Conservation (phyloP, 2,329 filamentous ascomycete species). For the Colletotrichum australisinense region DNA sequence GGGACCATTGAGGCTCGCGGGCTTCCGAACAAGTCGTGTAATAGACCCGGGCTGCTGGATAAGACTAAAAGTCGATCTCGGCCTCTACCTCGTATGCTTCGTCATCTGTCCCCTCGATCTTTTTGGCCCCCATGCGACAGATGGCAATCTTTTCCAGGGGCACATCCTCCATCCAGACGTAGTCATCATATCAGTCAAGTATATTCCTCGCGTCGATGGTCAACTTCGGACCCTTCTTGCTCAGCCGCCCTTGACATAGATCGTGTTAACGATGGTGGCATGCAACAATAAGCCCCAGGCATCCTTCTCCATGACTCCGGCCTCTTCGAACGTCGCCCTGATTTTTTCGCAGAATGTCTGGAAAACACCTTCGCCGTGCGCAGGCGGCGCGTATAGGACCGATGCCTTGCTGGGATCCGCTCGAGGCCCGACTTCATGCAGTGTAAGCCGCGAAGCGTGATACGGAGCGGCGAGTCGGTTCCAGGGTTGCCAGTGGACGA, state of each 20-base stretch:
- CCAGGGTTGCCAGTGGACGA: background rate
- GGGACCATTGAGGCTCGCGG: background rate
- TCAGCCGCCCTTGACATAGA: conserved; percentile 70
- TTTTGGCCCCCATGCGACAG: conserved; percentile 89
- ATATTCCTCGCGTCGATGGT: conserved; percentile 66
- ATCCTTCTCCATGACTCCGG: conserved; percentile 68
- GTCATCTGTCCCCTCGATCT: conserved; percentile 63
- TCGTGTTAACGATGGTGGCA: conserved; percentile 87
- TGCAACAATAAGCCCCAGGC: conserved; percentile 78
- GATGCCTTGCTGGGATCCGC: conserved; percentile 58
- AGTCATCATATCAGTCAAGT: conserved; percentile 71
- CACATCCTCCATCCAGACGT: conserved; percentile 77
- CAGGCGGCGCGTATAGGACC: conserved; percentile 74
- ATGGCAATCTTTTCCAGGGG: conserved; percentile 78
- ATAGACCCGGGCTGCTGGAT: background rate
- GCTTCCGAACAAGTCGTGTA: background rate
- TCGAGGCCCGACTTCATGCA: conserved; percentile 67
- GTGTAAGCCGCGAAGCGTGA: conserved; percentile 66
- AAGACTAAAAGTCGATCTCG: conserved; percentile 54
- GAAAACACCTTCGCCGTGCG: conserved; percentile 63
- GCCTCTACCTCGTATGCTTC: conserved; percentile 65
- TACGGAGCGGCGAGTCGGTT: conserved; percentile 22
- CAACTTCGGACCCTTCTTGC: conserved; percentile 49
- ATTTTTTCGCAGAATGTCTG: conserved; percentile 69
- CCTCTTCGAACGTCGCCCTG: conserved; percentile 63